Percentiles rank a stretch among this genome's conserved stretches.
Conservation (phyloP, 2,329 filamentous ascomycete genomes). For the Lizonia empirigonia region DNA sequence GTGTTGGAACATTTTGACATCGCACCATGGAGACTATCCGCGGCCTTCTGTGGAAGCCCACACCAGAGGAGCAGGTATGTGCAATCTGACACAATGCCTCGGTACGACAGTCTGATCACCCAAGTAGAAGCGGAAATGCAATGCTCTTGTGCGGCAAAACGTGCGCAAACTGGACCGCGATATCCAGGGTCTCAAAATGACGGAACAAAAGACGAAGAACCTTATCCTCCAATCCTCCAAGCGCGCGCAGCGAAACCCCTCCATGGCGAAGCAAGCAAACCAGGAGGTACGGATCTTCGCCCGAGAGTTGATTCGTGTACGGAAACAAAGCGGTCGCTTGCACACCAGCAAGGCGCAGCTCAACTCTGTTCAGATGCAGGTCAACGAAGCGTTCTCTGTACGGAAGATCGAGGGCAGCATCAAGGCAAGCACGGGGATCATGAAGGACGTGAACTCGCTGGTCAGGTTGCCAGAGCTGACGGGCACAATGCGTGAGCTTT, state of each 20-base stretch:
- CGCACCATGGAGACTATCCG: slow-evolving; percentile 80
- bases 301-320: slow-evolving; percentile 80
- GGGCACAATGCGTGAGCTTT: slow-evolving; percentile 86
- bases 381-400: slow-evolving; percentile 93
- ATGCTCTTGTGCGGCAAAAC: slow-evolving; percentile 84
- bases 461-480: slow-evolving; percentile 85
- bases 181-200: slow-evolving; percentile 75
- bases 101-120: slow-evolving; percentile 17
- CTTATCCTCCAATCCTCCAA: slow-evolving; percentile 83
- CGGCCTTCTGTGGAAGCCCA: slow-evolving; percentile 86
- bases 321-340: slow-evolving; percentile 75
- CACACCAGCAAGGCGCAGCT: slow-evolving; percentile 90
- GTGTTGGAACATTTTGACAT: neutral
- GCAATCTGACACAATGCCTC: neutral
- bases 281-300: slow-evolving; percentile 88
- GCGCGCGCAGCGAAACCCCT: slow-evolving; percentile 79
- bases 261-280: slow-evolving; percentile 77
- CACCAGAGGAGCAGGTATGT: slow-evolving; percentile 85
- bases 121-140: slow-evolving; percentile 88
- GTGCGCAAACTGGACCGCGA: slow-evolving; percentile 94
- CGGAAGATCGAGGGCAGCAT: slow-evolving; percentile 96
- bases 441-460: slow-evolving; percentile 93
- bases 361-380: slow-evolving; percentile 93
- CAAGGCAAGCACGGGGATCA: slow-evolving; percentile 82
- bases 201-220: slow-evolving; percentile 75